These are phyloP conservation scores for Sambucus nigra DNA, from an alignment of 129 eudicot genomes.

Conservation along the genomic window DNA sequence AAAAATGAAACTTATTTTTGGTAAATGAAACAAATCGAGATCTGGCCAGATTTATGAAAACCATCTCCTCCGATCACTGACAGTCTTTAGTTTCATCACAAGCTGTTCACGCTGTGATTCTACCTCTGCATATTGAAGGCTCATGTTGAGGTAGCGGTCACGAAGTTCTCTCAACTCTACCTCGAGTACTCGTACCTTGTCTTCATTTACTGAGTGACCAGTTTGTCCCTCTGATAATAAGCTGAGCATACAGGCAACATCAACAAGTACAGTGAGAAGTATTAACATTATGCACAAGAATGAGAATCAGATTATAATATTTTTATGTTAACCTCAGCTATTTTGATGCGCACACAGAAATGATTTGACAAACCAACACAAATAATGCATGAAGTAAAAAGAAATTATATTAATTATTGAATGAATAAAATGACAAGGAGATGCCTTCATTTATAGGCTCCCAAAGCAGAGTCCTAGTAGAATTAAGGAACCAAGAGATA, in stretches of 20 bases:
- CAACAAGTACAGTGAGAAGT: not conserved
- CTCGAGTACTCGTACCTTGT: slow-evolving; percentile 28
- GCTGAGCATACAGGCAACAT: slow-evolving; percentile 23
- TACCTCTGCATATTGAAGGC: slow-evolving; percentile 73
- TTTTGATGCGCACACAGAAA: not conserved
- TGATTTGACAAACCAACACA: not conserved
- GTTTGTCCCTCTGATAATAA: slow-evolving; percentile 22
- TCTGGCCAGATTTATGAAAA: slow-evolving; percentile 41
- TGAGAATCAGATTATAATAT: too few relatives aligned
- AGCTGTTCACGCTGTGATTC: slow-evolving; percentile 70
- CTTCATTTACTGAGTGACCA: slow-evolving; percentile 15
- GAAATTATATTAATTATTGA: too few relatives aligned
- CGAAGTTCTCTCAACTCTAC: slow-evolving; percentile 53
- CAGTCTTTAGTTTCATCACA: slow-evolving; percentile 50
- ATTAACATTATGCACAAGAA: not conserved
- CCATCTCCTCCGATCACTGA: slow-evolving; percentile 38
- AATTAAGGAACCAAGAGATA: too few relatives aligned
- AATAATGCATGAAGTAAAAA: not conserved
- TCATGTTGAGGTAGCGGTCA: slow-evolving; percentile 59
- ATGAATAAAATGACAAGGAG: too few relatives aligned
- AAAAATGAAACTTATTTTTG: too few relatives aligned
- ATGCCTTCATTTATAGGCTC: too few relatives aligned
- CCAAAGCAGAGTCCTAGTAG: too few relatives aligned
- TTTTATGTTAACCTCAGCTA: too few relatives aligned
- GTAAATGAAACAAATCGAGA: too few relatives aligned